These are phyloP conservation scores for Penicillium digitatum DNA, from an alignment of 2,329 filamentous ascomycete genomes.

Conservation along the genomic window DNA sequence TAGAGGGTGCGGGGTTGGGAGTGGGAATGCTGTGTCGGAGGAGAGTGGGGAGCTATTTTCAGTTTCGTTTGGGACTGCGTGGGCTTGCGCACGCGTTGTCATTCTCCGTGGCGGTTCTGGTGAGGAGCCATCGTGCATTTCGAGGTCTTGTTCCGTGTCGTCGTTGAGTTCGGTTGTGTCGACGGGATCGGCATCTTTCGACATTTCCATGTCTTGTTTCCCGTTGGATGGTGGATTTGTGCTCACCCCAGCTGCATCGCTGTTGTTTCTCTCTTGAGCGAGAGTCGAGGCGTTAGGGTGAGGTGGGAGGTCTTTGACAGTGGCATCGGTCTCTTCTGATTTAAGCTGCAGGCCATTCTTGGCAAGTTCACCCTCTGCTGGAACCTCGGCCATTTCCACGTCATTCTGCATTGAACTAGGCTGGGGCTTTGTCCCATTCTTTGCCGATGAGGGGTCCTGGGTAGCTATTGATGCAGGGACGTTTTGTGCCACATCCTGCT, in stretches of 20 bases:
- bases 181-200: conserved; percentile 8
- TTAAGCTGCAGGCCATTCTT: conserved; percentile 23
- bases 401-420: conserved; percentile 18
- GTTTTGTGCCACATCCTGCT: conserved; percentile 13
- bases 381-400: conserved; percentile 34
- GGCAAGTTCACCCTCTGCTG: conserved; percentile 7
- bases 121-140: conserved; percentile 35
- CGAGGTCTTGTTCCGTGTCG: conserved; percentile 28
- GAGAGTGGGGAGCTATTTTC: conserved; percentile 27
- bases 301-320: conserved; percentile 32
- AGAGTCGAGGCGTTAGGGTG: conserved; percentile 23
- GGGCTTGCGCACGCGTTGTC: conserved; percentile 46
- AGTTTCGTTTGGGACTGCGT: conserved; percentile 29
- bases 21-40: conserved; percentile 30
- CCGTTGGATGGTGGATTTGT: conserved; percentile 6
- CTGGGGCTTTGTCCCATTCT: neutral
- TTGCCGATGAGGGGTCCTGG: conserved; percentile 6
- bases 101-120: conserved; percentile 45
- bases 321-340: conserved; percentile 36
- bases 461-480: conserved; percentile 1
- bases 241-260: neutral
- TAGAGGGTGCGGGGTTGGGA: conserved; percentile 52
- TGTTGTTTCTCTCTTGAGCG: conserved; percentile 1
- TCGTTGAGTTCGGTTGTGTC: conserved; percentile 20
- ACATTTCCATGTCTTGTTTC: conserved; percentile 13